Conservation (phyloP, 2,329 filamentous ascomycete species). For the Verticillium klebahnii region DNA sequence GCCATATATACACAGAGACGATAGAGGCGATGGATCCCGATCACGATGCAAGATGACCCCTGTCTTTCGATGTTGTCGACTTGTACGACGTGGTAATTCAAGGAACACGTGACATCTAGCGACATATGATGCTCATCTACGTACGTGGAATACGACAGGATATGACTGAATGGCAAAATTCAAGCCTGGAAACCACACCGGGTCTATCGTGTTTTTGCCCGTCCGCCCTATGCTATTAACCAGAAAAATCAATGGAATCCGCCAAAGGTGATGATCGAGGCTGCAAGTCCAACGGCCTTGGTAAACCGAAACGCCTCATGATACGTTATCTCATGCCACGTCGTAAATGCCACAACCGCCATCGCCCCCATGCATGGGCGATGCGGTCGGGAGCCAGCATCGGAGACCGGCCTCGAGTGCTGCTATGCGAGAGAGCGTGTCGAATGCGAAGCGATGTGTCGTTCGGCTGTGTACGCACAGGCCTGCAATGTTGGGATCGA, state of each 20-base stretch:
- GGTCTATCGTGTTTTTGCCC: not conserved
- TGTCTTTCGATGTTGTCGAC: not conserved
- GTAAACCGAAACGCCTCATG: conserved; percentile 8
- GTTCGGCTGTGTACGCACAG: not conserved
- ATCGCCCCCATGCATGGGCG: not conserved
- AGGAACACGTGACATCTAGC: not conserved
- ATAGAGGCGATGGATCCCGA: not conserved
- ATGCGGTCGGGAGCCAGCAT: not conserved
- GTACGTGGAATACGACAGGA: not conserved
- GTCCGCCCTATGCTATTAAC: not conserved
- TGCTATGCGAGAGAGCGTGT: not conserved
- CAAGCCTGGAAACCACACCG: not conserved
- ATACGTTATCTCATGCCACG: conserved; percentile 10
- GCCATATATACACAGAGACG: not conserved
- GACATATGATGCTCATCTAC: not conserved
- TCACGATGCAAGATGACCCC: not conserved
- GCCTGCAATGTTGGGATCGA: too few relatives aligned
- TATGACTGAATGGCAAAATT: not conserved
- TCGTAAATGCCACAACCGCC: conserved; percentile 7
- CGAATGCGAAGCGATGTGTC: not conserved
- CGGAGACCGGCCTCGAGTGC: not conserved
- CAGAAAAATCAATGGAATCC: not conserved
- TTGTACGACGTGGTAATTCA: not conserved
- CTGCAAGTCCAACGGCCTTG: not conserved
- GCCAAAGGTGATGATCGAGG: not conserved